These are phyloP conservation scores for Vanilla planifolia DNA, from an alignment of 106 monocot genomes.

Conservation along the genomic window DNA sequence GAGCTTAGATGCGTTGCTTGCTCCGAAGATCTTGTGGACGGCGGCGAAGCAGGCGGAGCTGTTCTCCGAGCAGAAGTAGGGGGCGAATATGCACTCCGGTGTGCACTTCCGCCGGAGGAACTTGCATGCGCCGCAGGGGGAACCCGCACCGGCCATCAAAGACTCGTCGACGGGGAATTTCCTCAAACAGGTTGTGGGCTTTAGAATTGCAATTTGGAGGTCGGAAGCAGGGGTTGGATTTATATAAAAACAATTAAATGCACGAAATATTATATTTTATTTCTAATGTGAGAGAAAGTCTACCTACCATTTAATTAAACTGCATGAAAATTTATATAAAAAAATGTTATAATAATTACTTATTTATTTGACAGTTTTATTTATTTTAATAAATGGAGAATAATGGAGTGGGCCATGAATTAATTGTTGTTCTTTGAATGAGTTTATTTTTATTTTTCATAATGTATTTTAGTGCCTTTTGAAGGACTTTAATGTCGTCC, in stretches of 20 bases:
- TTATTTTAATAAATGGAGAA: no score
- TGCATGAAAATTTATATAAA: neutral
- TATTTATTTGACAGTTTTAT: neutral
- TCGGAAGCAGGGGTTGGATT: neutral
- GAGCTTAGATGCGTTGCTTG: constrained; percentile 71
- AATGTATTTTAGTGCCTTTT: neutral
- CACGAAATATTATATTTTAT: neutral
- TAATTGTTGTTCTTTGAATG: neutral
- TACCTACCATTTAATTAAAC: neutral
- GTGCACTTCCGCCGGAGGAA: constrained; percentile 68
- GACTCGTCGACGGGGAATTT: neutral
- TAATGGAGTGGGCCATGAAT: neutral
- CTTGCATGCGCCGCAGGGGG: constrained; percentile 80
- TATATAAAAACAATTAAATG: neutral
- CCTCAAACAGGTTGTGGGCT: neutral
- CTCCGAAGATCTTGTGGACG: constrained; percentile 71
- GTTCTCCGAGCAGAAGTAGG: constrained; percentile 54
- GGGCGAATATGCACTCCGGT: constrained; percentile 46
- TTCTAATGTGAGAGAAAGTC: neutral
- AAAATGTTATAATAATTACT: neutral
- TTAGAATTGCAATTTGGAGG: neutral
- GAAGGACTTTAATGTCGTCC: neutral
- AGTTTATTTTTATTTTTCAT: neutral
- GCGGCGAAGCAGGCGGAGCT: constrained; percentile 43
- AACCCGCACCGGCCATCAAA: constrained; percentile 12